Base-by-base conservation (phyloP, 2,329 filamentous ascomycete genomes). In the Aspergillus spinulosporus region DNA sequence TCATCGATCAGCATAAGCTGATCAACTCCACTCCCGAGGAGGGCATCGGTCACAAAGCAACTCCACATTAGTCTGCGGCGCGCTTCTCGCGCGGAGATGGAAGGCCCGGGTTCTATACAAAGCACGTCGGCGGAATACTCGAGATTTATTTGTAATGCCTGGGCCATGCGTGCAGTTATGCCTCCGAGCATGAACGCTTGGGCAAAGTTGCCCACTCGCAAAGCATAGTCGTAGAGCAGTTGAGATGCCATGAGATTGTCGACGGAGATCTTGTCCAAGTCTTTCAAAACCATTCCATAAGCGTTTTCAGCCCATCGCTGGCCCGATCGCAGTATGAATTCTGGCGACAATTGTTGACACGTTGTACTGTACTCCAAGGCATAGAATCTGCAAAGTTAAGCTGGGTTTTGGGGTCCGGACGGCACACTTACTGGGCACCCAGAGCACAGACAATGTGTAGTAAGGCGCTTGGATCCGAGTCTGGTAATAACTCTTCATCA, bases 161-260 rank as follows among this genome's bases (percentile, higher is more conserved):
- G 54, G 21, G 48, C 48, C 54, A 51, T 56, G 12, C 54, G 54
- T 39, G 54, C 48, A 6, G 48, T 56, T 12, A 56, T 37, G 1
- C 54, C 54, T 8, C 54, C 48, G 6, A 56, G 54, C 54, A 56
- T 56, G 14, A 56, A 56, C 15, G 54, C 54, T 44, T 56, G 54
- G 4, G 54, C 42, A 31, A 56, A 52, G n/a, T 45, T 56, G 8
- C 49, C 44, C 15, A 56, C 28, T 5, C 54, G 49, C n/a, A 52
- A 31, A 14, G 49, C 49, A 26, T 56, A 43, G 43, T 52, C 49
- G 36, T 56, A 56, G n/a, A 52, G 32, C 2, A 56, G 31, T 28
- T 52, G 54, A 6, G 54, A 32, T 3, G 49, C 39, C 54, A 52
- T 56, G 21, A 56, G 54, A 26, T 56, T 56, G 28, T 56, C 54